phyloP scores from a whole-genome alignment of 2,329 filamentous ascomycete genomes.

The Aspergillus sp. region DNA sequence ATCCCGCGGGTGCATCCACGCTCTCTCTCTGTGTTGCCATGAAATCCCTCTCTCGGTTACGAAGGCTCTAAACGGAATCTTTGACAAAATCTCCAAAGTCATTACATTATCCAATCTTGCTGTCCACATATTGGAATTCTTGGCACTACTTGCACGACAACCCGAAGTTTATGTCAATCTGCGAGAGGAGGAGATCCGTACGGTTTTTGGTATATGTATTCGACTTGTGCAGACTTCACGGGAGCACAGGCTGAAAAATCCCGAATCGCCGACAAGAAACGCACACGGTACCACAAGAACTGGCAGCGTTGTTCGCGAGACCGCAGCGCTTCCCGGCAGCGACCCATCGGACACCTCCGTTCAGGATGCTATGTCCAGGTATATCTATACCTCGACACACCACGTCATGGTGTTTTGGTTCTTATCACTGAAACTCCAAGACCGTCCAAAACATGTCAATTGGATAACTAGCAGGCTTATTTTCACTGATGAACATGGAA shows the following conservation, averaged over 20 bases:
- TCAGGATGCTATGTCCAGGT: slow-evolving; percentile 81
- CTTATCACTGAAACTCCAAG: slow-evolving; percentile 78
- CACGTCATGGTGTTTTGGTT: slow-evolving; percentile 99
- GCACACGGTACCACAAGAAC: slow-evolving; percentile 40
- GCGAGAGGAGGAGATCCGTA: slow-evolving; percentile 85
- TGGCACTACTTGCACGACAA: slow-evolving; percentile 83
- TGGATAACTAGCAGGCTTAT: slow-evolving; percentile 86
- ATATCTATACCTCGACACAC: slow-evolving; percentile 90
- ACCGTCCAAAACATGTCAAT: slow-evolving; percentile 78
- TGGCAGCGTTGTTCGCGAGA: slow-evolving; percentile 47
- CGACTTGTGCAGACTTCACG: slow-evolving; percentile 87
- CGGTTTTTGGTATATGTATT: slow-evolving; percentile 93
- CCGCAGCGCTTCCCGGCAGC: slow-evolving; percentile 28
- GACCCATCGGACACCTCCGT: slow-evolving; percentile 39
- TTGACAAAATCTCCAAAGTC: slow-evolving; percentile 92
- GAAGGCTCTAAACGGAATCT: slow-evolving; percentile 78
- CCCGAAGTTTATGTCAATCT: slow-evolving; percentile 86
- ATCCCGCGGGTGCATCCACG: slow-evolving; percentile 91
- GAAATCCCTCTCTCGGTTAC: slow-evolving; percentile 86
- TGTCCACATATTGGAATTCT: slow-evolving; percentile 92
- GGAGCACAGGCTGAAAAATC: slow-evolving; percentile 50
- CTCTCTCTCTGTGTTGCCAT: slow-evolving; percentile 90
- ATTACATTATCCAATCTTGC: slow-evolving; percentile 91
- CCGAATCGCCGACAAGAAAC: slow-evolving; percentile 34
- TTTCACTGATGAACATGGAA: slow-evolving; percentile 73